Base-by-base conservation (phyloP, 2,329 filamentous ascomycete genomes). In the Sporothrix schenckii region DNA sequence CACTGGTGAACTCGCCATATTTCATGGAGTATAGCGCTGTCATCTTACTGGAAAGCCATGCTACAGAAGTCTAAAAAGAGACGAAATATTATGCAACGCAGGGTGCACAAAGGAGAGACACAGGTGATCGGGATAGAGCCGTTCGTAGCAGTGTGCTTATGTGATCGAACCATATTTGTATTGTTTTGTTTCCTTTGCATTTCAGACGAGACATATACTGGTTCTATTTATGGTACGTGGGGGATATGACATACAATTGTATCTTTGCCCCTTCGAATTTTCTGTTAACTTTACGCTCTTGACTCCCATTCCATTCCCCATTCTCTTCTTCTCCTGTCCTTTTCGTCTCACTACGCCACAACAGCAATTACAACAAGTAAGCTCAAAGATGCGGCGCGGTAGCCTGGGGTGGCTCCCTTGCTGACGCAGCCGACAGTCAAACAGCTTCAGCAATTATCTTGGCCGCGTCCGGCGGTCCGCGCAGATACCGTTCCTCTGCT, bases 401-500 rank as follows among this genome's bases (percentile, higher is more conserved):
- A 19, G 13, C 60, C 21, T 10, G 60, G 5, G 21, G 34, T 13
- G 16, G 47, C 14, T 66, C 14, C 39, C 19, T 34, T 7, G 34
- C 34, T n/a, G 13, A 21, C 5, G 2, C 21, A 7, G 14, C 9
- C 4, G 24, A 41, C n/a, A 68, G 63, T 76, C 77, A 83, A 71
- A 84, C 76, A 4, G 80, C 79, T 19, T 82, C 81, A 72, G 78
- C 80, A 68, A 85, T 79, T 21, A 80, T 76, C 75, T 81, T 80
- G 77, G 85, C 84, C 1, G 78, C 81, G 70, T 85, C 82, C 11
- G 83, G 82, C 4, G 80, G 79, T 4, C 74, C 80, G 2, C 86
- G 85, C 1, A 80, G 75, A 78, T 87, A 92, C 41, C 91, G 84
- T 71, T 83, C 80, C 81, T 92, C 90, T 1, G 88, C 86, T 5